These are phyloP conservation scores for Bryopsis sp. DNA, from an alignment of 139 green algal genomes.

Conservation along the genomic window DNA sequence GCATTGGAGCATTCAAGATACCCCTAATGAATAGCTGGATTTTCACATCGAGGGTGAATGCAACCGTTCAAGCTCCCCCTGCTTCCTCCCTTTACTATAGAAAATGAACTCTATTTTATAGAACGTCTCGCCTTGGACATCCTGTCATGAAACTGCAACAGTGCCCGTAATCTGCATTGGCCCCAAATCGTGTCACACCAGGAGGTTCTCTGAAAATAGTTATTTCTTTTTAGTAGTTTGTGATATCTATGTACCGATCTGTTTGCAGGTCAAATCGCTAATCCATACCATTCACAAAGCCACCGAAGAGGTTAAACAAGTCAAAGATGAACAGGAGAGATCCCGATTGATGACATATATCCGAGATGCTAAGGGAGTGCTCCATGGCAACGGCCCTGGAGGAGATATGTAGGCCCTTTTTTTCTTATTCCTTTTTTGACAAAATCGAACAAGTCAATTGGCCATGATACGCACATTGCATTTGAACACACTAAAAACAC, in stretches of 20 bases:
- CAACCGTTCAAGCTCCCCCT: too few relatives aligned
- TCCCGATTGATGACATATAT: not conserved
- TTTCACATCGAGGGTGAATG: not conserved
- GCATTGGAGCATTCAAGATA: not conserved
- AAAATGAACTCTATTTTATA: not conserved
- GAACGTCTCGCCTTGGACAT: not conserved
- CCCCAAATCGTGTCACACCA: too few relatives aligned
- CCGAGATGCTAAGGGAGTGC: not conserved
- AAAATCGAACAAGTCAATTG: not conserved
- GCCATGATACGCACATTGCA: not conserved
- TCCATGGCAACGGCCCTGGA: slow-evolving; percentile 15
- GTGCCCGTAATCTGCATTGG: too few relatives aligned
- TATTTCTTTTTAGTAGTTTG: not conserved
- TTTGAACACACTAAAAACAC: not conserved
- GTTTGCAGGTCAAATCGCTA: slow-evolving; percentile 1
- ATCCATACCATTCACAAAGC: not conserved
- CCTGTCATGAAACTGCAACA: not conserved
- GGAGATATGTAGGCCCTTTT: slow-evolving; percentile 5
- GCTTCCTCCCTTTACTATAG: not conserved
- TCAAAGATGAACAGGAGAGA: too few relatives aligned
- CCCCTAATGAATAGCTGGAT: not conserved
- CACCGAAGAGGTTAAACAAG: not conserved
- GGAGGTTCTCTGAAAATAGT: too few relatives aligned
- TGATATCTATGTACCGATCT: not conserved
- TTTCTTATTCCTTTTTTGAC: not conserved